phyloP scores from a whole-genome alignment of 805 yeast genomes.

The Nematodospora valgi region DNA sequence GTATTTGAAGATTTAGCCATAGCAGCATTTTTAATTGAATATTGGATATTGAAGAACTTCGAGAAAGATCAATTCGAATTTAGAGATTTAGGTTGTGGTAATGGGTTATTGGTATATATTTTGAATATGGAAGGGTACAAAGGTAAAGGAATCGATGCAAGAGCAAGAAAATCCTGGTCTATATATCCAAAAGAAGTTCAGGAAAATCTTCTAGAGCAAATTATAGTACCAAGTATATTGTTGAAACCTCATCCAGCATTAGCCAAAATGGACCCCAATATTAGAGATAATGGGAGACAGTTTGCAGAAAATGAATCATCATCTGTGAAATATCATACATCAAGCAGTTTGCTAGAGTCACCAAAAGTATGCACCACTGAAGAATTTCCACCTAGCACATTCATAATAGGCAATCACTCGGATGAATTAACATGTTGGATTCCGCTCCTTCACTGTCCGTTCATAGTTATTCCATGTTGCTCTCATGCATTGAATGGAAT shows the following conservation, averaged over 20 bases:
- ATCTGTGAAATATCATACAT: constrained; percentile 50
- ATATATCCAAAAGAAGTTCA: constrained; percentile 67
- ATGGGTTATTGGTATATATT: constrained; percentile 79
- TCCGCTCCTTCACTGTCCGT: constrained; percentile 82
- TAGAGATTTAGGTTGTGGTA: constrained; percentile 93
- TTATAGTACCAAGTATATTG: constrained; percentile 74
- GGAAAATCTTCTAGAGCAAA: constrained; percentile 62
- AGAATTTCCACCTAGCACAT: constrained; percentile 67
- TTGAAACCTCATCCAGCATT: constrained; percentile 69
- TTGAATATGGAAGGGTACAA: constrained; percentile 72
- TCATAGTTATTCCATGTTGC: constrained; percentile 92
- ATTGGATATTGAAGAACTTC: constrained; percentile 58
- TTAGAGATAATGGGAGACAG: constrained; percentile 57
- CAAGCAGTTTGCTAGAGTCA: constrained; percentile 50
- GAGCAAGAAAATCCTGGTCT: constrained; percentile 85
- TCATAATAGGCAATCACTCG: constrained; percentile 90
- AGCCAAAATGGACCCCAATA: constrained; percentile 47
- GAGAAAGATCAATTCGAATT: constrained; percentile 57
- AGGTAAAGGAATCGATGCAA: constrained; percentile 87
- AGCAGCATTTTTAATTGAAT: constrained; percentile 87
- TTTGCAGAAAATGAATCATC: constrained; percentile 9
- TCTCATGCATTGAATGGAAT: constrained; percentile 84
- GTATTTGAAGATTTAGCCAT: constrained; percentile 95
- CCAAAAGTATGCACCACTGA: constrained; percentile 53
- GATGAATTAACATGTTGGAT: constrained; percentile 96